Evolutionary conservation across 352 stramenopile species (phyloP).

Genomic region (Elongisporangium undulatum): DNA sequence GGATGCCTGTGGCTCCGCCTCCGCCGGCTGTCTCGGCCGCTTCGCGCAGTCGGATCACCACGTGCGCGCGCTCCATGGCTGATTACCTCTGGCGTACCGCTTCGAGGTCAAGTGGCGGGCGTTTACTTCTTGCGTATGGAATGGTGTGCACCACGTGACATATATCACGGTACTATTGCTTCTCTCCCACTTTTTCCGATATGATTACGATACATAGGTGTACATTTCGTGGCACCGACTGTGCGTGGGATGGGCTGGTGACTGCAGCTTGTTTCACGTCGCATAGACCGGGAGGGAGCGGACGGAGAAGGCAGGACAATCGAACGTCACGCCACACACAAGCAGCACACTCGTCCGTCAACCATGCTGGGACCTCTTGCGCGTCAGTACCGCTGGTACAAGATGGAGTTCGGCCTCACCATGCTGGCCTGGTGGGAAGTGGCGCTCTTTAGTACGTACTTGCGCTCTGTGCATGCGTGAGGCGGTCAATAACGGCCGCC

Average conservation of each 20-base stretch:
- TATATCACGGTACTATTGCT: neutral
- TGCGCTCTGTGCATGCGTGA: neutral
- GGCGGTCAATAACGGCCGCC: neutral
- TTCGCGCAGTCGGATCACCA: constrained; percentile 43
- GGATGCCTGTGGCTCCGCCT: constrained; percentile 24
- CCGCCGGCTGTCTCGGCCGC: neutral
- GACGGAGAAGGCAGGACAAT: neutral
- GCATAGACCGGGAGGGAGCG: neutral
- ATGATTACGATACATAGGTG: neutral
- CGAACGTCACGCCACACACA: neutral
- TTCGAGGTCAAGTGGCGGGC: neutral
- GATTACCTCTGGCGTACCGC: neutral
- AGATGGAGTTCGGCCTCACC: constrained; percentile 83
- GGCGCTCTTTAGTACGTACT: constrained; percentile 75
- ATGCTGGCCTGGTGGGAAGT: constrained; percentile 82
- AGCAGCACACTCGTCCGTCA: constrained; percentile 3
- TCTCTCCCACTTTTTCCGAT: too few species aligned
- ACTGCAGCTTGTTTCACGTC: neutral
- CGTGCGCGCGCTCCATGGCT: constrained; percentile 45
- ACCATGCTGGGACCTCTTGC: constrained; percentile 59
- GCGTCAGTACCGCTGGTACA: constrained; percentile 82
- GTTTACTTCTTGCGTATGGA: neutral
- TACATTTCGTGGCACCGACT: neutral
- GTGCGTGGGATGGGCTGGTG: neutral
- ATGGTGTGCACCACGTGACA: neutral